These are phyloP conservation scores for Pythium grandisporangium DNA, from an alignment of 352 stramenopile genomes.

Conservation along the genomic window DNA sequence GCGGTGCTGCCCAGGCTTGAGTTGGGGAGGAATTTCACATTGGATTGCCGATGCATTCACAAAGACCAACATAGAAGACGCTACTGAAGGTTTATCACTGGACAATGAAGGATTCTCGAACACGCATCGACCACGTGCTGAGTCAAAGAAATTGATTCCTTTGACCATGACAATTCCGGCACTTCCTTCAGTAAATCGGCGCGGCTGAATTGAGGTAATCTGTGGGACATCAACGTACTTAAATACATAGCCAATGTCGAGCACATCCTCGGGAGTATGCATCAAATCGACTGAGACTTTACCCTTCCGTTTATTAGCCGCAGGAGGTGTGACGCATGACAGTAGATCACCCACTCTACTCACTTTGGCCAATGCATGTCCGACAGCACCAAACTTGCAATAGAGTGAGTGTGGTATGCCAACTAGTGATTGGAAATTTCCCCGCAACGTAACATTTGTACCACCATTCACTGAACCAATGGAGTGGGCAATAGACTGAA, in stretches of 20 bases:
- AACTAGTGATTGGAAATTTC: constrained; percentile 1
- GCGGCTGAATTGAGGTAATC: constrained; percentile 4
- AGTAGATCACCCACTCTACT: too few species aligned
- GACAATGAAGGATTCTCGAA: background rate
- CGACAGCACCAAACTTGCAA: constrained; percentile 11
- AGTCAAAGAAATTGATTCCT: constrained; percentile 9
- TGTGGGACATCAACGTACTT: constrained; percentile 3
- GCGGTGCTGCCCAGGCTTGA: too few species aligned
- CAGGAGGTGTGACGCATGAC: too few species aligned
- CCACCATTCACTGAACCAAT: constrained; percentile 10
- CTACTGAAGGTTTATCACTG: too few species aligned
- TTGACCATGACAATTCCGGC: background rate
- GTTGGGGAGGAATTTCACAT: too few species aligned
- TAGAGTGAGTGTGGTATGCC: background rate
- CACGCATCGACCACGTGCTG: constrained; percentile 1
- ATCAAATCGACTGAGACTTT: constrained; percentile 3
- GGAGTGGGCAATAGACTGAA: constrained; percentile 5
- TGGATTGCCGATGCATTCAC: too few species aligned
- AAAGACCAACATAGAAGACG: too few species aligned
- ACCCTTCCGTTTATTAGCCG: too few species aligned
- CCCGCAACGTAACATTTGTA: constrained; percentile 8
- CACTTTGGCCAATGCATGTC: constrained; percentile 4
- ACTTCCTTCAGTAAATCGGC: constrained; percentile 5
- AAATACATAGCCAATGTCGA: constrained; percentile 4
- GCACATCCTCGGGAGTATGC: constrained; percentile 4